Percentiles rank a stretch among this genome's conserved stretches.
Conservation (phyloP, 179 eudicot genomes). For the Patellifolia procumbens region DNA sequence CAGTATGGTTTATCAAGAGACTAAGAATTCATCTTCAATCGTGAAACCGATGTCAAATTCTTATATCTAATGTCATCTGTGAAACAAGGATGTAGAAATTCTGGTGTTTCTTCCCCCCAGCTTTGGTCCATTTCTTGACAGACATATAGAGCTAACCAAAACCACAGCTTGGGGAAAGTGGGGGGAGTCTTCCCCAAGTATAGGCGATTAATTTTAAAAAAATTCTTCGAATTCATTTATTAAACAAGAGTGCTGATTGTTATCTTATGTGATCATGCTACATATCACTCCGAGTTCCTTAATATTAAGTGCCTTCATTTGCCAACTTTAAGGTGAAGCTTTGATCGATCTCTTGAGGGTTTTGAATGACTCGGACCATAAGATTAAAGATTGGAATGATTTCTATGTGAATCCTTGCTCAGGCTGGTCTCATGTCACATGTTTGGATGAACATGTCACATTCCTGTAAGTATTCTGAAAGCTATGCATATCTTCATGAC, state of each 20-base stretch:
- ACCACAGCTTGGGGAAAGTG: not conserved
- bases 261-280: not conserved
- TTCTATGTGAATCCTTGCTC: constrained; percentile 77
- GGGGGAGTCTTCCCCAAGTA: not conserved
- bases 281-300: constrained; percentile 7
- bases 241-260: not conserved
- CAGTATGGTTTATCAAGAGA: not conserved
- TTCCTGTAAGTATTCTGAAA: constrained; percentile 55
- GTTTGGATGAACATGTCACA: constrained; percentile 67
- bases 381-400: constrained; percentile 64
- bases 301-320: constrained; percentile 15
- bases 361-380: constrained; percentile 63
- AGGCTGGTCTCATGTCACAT: constrained; percentile 88
- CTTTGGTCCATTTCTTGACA: not conserved
- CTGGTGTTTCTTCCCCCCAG: not conserved
- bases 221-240: not conserved
- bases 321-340: constrained; percentile 66
- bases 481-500: not conserved
- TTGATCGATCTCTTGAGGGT: constrained; percentile 52
- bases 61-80: not conserved
- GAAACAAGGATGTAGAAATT: not conserved
- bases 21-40: constrained; percentile 2
- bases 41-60: not conserved
- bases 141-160: not conserved
- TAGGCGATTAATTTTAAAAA: not conserved